Conservation (phyloP, 208 protist species). For the Trypanosoma cruzi region DNA sequence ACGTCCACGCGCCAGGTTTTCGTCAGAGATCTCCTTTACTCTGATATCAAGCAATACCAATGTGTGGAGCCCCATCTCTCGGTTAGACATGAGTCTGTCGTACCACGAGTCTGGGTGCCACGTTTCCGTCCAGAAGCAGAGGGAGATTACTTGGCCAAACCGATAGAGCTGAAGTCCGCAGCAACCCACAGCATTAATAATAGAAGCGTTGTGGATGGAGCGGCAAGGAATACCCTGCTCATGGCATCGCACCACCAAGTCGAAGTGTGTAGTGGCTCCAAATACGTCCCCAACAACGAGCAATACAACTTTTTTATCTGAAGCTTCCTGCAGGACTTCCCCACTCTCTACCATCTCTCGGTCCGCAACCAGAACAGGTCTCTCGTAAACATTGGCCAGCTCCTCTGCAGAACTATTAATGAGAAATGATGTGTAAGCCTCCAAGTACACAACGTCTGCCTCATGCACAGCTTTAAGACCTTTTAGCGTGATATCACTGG, state of each 20-base stretch:
- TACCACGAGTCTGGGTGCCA: conserved; percentile 98
- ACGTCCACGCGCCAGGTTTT: conserved; percentile 95
- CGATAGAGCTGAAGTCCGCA: conserved; percentile 99
- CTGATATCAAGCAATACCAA: conserved; percentile 99
- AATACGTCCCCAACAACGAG: conserved; percentile 99
- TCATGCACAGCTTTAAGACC: conserved; percentile 95
- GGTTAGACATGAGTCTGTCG: conserved; percentile 94
- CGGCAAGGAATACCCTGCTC: conserved; percentile 80
- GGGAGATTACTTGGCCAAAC: conserved; percentile 97
- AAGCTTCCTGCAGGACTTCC: conserved; percentile 88
- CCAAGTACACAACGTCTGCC: conserved; percentile 96
- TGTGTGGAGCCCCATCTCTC: conserved; percentile 95
- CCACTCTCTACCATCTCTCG: conserved; percentile 96
- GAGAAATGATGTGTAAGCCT: conserved; percentile 99
- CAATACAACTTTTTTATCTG: conserved; percentile 93
- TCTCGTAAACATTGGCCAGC: conserved; percentile 91
- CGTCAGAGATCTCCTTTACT: conserved; percentile 97
- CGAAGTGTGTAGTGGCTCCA: conserved; percentile 99
- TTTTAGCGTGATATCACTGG: conserved; percentile 98
- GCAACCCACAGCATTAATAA: conserved; percentile 99
- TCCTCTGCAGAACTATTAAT: conserved; percentile 74
- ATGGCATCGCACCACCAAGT: conserved; percentile 96
- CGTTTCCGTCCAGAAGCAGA: conserved; percentile 97
- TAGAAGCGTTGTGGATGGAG: conserved; percentile 99
- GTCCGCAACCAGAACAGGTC: conserved; percentile 94